A percentile compares a stretch with the other conserved stretches of the same genome.
Conservation (phyloP, 2,329 filamentous ascomycete genomes). For the Beauveria australis region DNA sequence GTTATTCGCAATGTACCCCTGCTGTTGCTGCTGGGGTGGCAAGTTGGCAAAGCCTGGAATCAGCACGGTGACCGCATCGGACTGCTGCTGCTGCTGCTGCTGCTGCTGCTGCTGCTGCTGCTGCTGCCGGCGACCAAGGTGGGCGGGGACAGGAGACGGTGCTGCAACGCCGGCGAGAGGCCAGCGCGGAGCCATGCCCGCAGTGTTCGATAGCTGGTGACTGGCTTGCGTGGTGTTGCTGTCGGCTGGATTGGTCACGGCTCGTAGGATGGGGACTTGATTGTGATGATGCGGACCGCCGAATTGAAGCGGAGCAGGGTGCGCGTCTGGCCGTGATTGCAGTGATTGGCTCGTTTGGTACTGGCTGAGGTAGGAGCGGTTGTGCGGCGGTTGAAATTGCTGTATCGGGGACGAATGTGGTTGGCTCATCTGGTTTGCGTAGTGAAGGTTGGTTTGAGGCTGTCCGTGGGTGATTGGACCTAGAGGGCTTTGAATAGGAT, state of each 20-base stretch:
- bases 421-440: background rate
- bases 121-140: conserved; percentile 14
- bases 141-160: conserved; percentile 10
- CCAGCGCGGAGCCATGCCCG: background rate
- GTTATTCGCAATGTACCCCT: background rate
- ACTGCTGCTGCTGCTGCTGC: conserved; percentile 10
- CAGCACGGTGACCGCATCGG: conserved; percentile 32
- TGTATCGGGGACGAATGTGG: background rate
- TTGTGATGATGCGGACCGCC: conserved; percentile 8
- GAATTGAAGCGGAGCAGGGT: conserved; percentile 12
- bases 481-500: background rate
- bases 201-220: background rate
- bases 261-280: background rate
- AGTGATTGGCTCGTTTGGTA: background rate
- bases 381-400: conserved; percentile 6
- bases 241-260: background rate
- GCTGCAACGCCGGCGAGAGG: background rate
- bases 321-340: conserved; percentile 12
- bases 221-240: conserved; percentile 9
- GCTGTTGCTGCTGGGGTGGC: conserved; percentile 13
- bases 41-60: conserved; percentile 32
- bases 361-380: conserved; percentile 14
- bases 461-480: background rate
- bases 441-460: background rate
- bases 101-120: conserved; percentile 12